Evolutionary conservation across 768 basidiomycete genomes (phyloP).

Genomic region (Phanerochaete carnosa): DNA sequence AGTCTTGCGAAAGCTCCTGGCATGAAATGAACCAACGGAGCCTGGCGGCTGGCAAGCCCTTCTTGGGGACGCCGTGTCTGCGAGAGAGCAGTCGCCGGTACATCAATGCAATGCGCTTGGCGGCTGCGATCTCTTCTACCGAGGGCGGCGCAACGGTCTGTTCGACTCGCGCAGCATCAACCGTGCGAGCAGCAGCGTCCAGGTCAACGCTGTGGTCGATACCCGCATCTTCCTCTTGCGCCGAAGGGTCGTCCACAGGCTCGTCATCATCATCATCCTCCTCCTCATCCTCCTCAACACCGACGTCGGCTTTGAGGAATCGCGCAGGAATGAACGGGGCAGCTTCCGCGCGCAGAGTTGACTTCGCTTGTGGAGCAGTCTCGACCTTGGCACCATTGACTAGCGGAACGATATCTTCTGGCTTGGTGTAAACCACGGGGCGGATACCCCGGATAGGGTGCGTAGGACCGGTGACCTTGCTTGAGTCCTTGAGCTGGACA

Average conservation of each 20-base stretch:
- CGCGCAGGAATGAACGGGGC: not conserved
- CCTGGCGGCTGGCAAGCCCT: constrained; percentile 1
- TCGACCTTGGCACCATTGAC: not conserved
- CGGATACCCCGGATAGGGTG: not conserved
- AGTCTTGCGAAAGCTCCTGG: not conserved
- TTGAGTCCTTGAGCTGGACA: constrained; percentile 7
- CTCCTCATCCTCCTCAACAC: not conserved
- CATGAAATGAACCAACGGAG: constrained; percentile 6
- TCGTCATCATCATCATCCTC: constrained; percentile 2
- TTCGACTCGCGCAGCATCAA: constrained; percentile 4
- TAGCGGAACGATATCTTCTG: constrained; percentile 4
- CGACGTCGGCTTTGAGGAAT: not conserved
- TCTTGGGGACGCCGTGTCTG: constrained; percentile 3
- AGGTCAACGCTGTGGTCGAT: constrained; percentile 6
- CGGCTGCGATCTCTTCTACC: constrained; percentile 9
- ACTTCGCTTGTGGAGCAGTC: not conserved
- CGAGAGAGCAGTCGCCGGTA: not conserved
- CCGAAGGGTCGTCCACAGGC: not conserved
- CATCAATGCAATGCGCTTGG: not conserved
- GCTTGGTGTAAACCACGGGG: not conserved
- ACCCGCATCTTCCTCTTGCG: constrained; percentile 1
- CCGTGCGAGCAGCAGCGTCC: constrained; percentile 7
- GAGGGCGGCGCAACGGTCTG: constrained; percentile 3
- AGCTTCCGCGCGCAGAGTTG: not conserved
- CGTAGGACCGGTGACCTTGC: not conserved